These are phyloP conservation scores for Polytrichum commune DNA, from an alignment of 225 moss, liverwort and hornwort genomes.

Conservation along the genomic window DNA sequence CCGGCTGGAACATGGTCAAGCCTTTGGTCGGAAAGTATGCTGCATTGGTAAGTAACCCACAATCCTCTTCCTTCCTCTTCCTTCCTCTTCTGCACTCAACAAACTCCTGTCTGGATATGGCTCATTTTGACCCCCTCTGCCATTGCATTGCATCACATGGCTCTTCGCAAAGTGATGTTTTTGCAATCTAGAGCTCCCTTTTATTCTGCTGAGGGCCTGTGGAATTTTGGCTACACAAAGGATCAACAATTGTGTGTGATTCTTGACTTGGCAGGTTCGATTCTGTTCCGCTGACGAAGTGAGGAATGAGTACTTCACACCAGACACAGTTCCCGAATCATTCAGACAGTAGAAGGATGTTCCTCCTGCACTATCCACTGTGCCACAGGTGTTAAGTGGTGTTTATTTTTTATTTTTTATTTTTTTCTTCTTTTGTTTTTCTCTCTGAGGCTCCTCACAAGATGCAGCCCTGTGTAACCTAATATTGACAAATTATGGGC, in stretches of 20 bases:
- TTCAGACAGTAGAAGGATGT: conserved; percentile 10
- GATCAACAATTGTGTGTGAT: not conserved
- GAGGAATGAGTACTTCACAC: conserved; percentile 22
- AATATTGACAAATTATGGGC: too few species aligned
- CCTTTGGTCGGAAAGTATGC: conserved; percentile 71
- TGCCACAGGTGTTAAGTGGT: not conserved
- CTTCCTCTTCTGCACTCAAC: not conserved
- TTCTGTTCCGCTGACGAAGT: conserved; percentile 27
- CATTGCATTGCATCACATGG: not conserved
- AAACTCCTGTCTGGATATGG: not conserved
- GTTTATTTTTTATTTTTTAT: too few species aligned
- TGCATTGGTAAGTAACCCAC: conserved; percentile 37
- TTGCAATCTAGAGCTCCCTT: too few species aligned
- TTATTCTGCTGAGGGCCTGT: too few species aligned
- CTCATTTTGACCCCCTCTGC: not conserved
- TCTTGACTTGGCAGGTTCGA: conserved; percentile 15
- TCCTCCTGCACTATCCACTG: not conserved
- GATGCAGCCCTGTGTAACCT: not conserved
- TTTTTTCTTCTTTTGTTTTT: not conserved
- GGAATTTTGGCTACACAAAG: not conserved
- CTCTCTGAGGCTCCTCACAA: not conserved
- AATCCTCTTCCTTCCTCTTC: not conserved
- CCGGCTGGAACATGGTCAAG: conserved; percentile 72
- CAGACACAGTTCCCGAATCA: conserved; percentile 23
- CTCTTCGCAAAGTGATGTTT: too few species aligned